Percentiles rank a stretch among this genome's conserved stretches.
Conservation (phyloP, 148 eudicot species). For the Dysphania ambrosioides region DNA sequence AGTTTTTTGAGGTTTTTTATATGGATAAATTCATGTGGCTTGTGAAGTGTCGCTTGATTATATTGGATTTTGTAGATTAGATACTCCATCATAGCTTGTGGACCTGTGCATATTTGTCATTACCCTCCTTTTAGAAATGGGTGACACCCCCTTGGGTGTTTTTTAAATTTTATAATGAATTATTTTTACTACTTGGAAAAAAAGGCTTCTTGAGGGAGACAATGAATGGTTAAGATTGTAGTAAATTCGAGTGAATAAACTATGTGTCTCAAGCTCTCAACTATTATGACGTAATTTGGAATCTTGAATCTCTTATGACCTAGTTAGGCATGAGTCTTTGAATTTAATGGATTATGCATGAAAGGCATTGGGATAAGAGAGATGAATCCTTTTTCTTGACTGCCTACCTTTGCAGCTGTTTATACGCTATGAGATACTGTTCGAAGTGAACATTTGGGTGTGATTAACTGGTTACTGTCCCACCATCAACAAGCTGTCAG, state of each 20-base stretch:
- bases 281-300: not conserved
- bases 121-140: no score
- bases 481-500: not conserved
- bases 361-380: not conserved
- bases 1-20: not conserved
- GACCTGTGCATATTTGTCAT: no score
- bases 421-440: not conserved
- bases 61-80: no score
- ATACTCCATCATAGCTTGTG: no score
- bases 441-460: not conserved
- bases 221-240: not conserved
- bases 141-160: no score
- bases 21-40: not conserved
- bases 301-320: not conserved
- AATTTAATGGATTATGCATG: not conserved
- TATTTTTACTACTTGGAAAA: not conserved
- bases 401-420: not conserved
- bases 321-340: not conserved
- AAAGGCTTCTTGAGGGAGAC: no score
- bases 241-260: not conserved
- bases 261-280: not conserved
- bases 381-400: not conserved
- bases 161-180: no score
- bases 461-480: not conserved
- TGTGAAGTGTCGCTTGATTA: not conserved